Base-by-base conservation (phyloP, 2,329 filamentous ascomycete genomes). In the Alternaria burnsii region DNA sequence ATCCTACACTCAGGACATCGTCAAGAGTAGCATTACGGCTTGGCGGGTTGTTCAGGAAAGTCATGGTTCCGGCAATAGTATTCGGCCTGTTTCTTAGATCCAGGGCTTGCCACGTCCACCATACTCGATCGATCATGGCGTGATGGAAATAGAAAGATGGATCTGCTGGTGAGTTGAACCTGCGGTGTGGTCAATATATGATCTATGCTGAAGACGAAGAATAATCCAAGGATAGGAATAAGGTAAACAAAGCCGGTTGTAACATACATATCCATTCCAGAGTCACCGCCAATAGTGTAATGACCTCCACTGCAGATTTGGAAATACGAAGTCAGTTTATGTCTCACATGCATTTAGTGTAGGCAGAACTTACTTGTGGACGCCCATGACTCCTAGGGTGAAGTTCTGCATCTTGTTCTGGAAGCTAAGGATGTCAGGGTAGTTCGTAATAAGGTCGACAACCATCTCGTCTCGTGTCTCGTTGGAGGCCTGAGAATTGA, bases 1-100 rank as follows among this genome's bases (percentile, higher is more conserved):
- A 55, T 30, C 60, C 58, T 11, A 67, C 22, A 3, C 26, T 50
- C 8, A 67, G 12, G 3, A 47, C 41, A 24, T 51, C 48, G 3
- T 51, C 32, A 20, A 51, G 48, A 36, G 16, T 38, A 16, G 34
- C 16, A 38, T 38, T 38, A 7, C 34, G 34, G 16, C 34, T 38
- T 38, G 34, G 34, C 7, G 34, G 34, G 34, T 38, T 38, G 34
- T 38, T 38, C 34, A 38, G 16, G 2, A 38, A 38, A 9, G 34
- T n/a, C 16, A 38, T 38, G 8, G 34, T 38, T 38, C 34, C 34
- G 7, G 34, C 34, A 3, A 38, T 38, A 5, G 16, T 38, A 16
- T 38, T 38, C 16, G 34, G 16, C 14, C 16, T 38, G 7, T 4
- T 38, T n/a, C 4, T 38, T 16, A 18, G 1, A 16, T 38, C 34